phyloP scores from a whole-genome alignment of 768 basidiomycete species.

The Suillus plorans region DNA sequence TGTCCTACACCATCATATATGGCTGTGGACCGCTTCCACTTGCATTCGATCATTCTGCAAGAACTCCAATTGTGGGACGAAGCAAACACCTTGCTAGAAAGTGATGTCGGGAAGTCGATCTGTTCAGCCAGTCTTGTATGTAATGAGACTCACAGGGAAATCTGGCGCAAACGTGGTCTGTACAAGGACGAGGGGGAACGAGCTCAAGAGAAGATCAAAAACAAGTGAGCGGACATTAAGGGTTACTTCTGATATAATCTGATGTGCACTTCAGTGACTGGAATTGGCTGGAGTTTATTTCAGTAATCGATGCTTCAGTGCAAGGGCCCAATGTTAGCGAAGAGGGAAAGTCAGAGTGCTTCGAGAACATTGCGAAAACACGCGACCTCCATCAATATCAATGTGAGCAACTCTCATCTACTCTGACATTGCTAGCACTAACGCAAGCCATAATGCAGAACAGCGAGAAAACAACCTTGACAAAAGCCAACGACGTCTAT shows the following conservation, averaged over 20 bases:
- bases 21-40: constrained; percentile 73
- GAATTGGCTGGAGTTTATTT: constrained; percentile 84
- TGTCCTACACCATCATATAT: constrained; percentile 62
- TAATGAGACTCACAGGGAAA: constrained; percentile 72
- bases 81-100: constrained; percentile 65
- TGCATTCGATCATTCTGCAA: constrained; percentile 70
- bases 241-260: constrained; percentile 7
- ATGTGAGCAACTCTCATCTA: no score
- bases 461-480: no score
- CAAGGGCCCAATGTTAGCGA: constrained; percentile 31
- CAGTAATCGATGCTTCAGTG: constrained; percentile 57
- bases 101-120: constrained; percentile 64
- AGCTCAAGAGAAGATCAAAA: constrained; percentile 57
- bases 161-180: constrained; percentile 59
- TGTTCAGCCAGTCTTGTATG: constrained; percentile 72
- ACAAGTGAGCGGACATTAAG: constrained; percentile 43
- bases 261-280: constrained; percentile 58
- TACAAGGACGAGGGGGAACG: constrained; percentile 59
- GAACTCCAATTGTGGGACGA: constrained; percentile 71
- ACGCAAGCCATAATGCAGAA: no score
- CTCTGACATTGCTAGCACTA: no score
- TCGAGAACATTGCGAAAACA: constrained; percentile 41
- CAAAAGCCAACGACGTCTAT: no score
- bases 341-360: constrained; percentile 36
- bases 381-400: constrained; percentile 37